Percentiles rank a stretch among this genome's conserved stretches.
Conservation (phyloP, 192 early-diverging fungal species). For the Coemansia sp. region DNA sequence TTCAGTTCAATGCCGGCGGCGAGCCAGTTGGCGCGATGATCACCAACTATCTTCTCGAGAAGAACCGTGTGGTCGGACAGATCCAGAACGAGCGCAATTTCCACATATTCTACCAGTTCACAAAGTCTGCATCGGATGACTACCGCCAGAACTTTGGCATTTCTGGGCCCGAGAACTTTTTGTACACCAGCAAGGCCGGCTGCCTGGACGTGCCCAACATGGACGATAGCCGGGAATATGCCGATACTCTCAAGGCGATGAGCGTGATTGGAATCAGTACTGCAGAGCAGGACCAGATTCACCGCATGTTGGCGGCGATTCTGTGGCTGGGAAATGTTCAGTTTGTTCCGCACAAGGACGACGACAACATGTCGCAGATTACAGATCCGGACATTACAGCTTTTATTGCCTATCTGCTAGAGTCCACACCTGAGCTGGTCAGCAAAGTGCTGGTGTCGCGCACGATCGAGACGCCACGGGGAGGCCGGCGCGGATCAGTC, state of each 20-base stretch:
- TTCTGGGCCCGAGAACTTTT: constrained; percentile 74
- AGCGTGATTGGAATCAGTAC: constrained; percentile 80
- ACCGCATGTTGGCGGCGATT: constrained; percentile 89
- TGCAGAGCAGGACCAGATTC: constrained; percentile 81
- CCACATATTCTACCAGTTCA: constrained; percentile 94
- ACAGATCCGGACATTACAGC: constrained; percentile 62
- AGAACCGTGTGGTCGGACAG: constrained; percentile 93
- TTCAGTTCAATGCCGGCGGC: constrained; percentile 89
- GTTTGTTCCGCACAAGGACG: constrained; percentile 71
- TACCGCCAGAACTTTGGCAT: constrained; percentile 70
- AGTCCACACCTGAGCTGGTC: constrained; percentile 60
- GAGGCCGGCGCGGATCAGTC: constrained; percentile 70
- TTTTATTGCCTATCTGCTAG: constrained; percentile 74
- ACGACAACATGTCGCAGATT: constrained; percentile 68
- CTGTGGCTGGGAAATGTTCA: constrained; percentile 95
- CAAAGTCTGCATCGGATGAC: constrained; percentile 71
- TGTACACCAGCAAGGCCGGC: constrained; percentile 69
- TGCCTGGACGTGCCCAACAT: constrained; percentile 91
- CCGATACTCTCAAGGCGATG: constrained; percentile 91
- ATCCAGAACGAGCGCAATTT: constrained; percentile 95
- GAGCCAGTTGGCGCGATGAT: constrained; percentile 96
- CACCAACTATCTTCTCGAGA: constrained; percentile 97
- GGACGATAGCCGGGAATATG: constrained; percentile 83
- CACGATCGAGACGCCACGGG: constrained; percentile 73
- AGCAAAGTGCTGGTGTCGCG: constrained; percentile 68